phyloP scores from a whole-genome alignment of 352 stramenopile species.

The Stramenopiles sp. region DNA sequence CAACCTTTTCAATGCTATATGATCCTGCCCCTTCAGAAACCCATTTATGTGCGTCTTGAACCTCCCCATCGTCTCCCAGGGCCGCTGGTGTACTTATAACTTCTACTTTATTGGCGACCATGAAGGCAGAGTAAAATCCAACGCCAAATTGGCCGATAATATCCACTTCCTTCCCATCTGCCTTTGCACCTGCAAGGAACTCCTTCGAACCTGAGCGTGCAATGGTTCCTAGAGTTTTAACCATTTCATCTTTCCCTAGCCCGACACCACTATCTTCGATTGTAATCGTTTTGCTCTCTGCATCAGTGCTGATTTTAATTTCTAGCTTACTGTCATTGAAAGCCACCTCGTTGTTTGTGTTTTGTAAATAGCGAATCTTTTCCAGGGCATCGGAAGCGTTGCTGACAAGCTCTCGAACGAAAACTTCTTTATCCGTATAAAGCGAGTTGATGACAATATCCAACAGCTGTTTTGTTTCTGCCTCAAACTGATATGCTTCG shows the following conservation, averaged over 20 bases:
- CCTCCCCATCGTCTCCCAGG: slow-evolving; percentile 17
- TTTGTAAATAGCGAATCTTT: slow-evolving; percentile 86
- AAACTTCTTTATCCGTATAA: slow-evolving; percentile 99
- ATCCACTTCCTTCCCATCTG: slow-evolving; percentile 36
- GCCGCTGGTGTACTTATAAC: slow-evolving; percentile 51
- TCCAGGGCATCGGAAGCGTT: slow-evolving; percentile 96
- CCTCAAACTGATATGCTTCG: slow-evolving; percentile 56
- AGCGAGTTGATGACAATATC: slow-evolving; percentile 98
- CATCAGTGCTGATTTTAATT: slow-evolving; percentile 88
- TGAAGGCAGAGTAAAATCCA: slow-evolving; percentile 98
- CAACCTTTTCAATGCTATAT: slow-evolving; percentile 39
- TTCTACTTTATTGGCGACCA: slow-evolving; percentile 89
- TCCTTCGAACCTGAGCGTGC: slow-evolving; percentile 86
- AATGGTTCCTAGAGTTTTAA: slow-evolving; percentile 95
- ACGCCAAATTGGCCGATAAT: slow-evolving; percentile 99
- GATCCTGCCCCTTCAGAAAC: slow-evolving; percentile 47
- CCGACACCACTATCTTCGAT: slow-evolving; percentile 94
- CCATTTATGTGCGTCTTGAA: slow-evolving; percentile 32
- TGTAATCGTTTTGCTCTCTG: slow-evolving; percentile 78
- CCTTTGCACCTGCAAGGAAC: slow-evolving; percentile 78
- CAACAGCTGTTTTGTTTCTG: slow-evolving; percentile 77
- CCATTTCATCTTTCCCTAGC: slow-evolving; percentile 89
- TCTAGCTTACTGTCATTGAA: slow-evolving; percentile 68
- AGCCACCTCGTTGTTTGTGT: slow-evolving; percentile 33
- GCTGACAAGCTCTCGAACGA: slow-evolving; percentile 93